These are phyloP conservation scores for Antarctomyces pellizariae DNA, from an alignment of 495 filamentous ascomycete species.

Conservation along the genomic window DNA sequence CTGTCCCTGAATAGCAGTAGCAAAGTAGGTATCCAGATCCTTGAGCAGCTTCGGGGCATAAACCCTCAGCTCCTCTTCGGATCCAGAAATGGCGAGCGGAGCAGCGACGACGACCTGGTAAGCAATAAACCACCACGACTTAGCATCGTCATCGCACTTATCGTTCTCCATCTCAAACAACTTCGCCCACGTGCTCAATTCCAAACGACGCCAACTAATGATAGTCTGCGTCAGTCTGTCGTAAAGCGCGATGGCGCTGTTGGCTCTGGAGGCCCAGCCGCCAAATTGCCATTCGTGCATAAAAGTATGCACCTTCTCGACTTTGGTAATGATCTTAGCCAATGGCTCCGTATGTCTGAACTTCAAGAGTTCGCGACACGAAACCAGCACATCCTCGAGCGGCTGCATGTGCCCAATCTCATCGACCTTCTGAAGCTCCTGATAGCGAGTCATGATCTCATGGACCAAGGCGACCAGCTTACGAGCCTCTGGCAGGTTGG, in stretches of 20 bases:
- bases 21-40: conserved; percentile 53
- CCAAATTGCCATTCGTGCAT: conserved; percentile 79
- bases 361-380: conserved; percentile 47
- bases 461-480: conserved; percentile 42
- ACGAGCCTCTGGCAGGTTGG: conserved; percentile 48
- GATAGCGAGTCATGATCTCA: conserved; percentile 42
- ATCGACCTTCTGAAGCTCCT: conserved; percentile 35
- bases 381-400: conserved; percentile 47
- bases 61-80: conserved; percentile 27
- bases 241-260: conserved; percentile 41
- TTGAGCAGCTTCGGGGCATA: conserved; percentile 45
- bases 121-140: conserved; percentile 89
- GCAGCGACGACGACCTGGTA: conserved; percentile 69
- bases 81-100: conserved; percentile 34
- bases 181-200: conserved; percentile 75
- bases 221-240: conserved; percentile 53
- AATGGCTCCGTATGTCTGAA: conserved; percentile 68
- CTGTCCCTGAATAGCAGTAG: conserved; percentile 53
- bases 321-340: conserved; percentile 55
- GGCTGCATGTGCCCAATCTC: conserved; percentile 32
- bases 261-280: conserved; percentile 57
- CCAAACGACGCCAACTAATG: conserved; percentile 70
- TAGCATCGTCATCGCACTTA: conserved; percentile 49
- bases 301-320: conserved; percentile 60
- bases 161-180: conserved; percentile 69